Evolutionary conservation across 192 early-diverging fungal species (phyloP).

Genomic region (Coemansia sp.): DNA sequence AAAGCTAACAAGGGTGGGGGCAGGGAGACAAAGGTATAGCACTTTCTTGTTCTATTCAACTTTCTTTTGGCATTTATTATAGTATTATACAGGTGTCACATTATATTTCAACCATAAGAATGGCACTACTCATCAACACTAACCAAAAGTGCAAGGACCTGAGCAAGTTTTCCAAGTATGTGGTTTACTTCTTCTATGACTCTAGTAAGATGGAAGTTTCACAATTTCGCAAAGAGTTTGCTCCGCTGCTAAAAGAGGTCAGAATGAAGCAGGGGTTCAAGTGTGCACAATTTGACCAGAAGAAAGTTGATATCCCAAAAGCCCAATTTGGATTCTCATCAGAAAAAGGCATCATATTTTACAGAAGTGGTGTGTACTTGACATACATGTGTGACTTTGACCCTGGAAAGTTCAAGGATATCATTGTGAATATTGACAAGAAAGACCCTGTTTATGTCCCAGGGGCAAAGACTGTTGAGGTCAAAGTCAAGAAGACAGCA

Average conservation of each 20-base stretch:
- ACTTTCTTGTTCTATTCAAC: too few relatives aligned
- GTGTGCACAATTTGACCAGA: background rate
- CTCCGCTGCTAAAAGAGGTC: background rate
- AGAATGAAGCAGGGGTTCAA: background rate
- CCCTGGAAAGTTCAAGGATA: background rate
- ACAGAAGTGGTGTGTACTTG: background rate
- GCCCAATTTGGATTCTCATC: constrained; percentile 4
- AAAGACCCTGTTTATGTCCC: too few relatives aligned
- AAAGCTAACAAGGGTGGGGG: too few relatives aligned
- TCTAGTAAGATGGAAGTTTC: background rate
- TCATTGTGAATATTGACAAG: background rate
- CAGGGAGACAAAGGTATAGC: too few relatives aligned
- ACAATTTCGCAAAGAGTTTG: background rate
- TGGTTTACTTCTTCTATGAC: constrained; percentile 3
- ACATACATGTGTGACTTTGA: constrained; percentile 11
- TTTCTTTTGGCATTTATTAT: too few relatives aligned
- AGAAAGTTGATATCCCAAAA: background rate
- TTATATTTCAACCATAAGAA: background rate
- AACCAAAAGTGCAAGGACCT: background rate
- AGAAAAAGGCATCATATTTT: constrained; percentile 7
- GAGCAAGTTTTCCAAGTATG: background rate
- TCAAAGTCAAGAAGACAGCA: too few relatives aligned
- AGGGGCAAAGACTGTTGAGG: too few relatives aligned
- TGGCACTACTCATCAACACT: constrained; percentile 1
- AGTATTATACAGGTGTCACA: background rate